Conservation (phyloP, 495 filamentous ascomycete species). For the Trichoderma virens region DNA sequence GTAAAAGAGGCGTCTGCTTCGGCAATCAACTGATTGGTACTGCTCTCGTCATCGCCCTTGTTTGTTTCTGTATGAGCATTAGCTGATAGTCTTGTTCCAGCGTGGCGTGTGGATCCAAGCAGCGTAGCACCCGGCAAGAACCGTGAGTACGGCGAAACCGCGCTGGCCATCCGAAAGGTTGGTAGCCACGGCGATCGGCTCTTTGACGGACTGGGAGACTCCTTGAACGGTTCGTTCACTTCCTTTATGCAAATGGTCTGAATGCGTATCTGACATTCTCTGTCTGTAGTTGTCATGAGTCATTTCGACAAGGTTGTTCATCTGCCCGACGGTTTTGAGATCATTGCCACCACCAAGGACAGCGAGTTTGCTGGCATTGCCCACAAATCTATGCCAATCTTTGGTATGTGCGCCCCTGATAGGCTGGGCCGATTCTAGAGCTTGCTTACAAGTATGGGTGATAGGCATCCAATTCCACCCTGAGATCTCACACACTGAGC, state of each 20-base stretch:
- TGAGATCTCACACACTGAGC: slow-evolving; percentile 52
- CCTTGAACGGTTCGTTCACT: slow-evolving; percentile 32
- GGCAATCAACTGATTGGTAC: no score
- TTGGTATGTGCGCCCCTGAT: slow-evolving; percentile 35
- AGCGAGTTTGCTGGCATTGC: slow-evolving; percentile 73
- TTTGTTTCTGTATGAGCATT: no score
- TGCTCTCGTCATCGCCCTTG: no score
- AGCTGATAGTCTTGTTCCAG: no score
- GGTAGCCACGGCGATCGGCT: slow-evolving; percentile 59
- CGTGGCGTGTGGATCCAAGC: no score
- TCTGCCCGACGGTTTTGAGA: slow-evolving; percentile 62
- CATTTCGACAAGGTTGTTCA: slow-evolving; percentile 75
- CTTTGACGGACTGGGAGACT: slow-evolving; percentile 60
- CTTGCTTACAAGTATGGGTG: background rate
- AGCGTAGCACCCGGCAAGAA: no score
- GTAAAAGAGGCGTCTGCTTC: no score
- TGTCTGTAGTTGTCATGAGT: slow-evolving; percentile 62
- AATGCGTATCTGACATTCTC: background rate
- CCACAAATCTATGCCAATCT: slow-evolving; percentile 58
- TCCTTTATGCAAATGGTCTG: background rate
- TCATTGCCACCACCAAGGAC: slow-evolving; percentile 67
- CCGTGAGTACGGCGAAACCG: slow-evolving; percentile 26
- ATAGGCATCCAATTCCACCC: slow-evolving; percentile 71
- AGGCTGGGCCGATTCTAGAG: background rate
- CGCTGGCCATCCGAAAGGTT: slow-evolving; percentile 36